These are phyloP conservation scores for Trichocladium uniseriatum DNA, from an alignment of 495 filamentous ascomycete genomes.

Conservation along the genomic window DNA sequence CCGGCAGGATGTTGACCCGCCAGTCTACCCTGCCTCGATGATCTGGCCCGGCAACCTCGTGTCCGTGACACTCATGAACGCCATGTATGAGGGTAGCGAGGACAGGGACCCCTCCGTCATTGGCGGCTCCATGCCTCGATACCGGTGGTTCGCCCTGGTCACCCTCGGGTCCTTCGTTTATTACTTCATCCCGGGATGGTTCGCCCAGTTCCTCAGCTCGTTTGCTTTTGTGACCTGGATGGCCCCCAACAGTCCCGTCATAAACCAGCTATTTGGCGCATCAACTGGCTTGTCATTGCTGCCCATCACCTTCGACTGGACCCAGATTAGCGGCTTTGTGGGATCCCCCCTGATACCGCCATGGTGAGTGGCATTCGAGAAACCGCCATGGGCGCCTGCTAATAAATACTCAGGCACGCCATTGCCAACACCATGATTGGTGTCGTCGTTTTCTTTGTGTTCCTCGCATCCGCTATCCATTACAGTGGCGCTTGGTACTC, in stretches of 20 bases:
- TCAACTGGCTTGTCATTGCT: slow-evolving; percentile 51
- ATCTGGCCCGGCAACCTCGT: slow-evolving; percentile 65
- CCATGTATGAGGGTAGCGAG: slow-evolving; percentile 55
- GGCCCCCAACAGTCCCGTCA: slow-evolving; percentile 49
- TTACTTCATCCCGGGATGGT: slow-evolving; percentile 52
- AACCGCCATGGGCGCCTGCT: not conserved
- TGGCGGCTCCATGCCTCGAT: slow-evolving; percentile 49
- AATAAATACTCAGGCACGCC: slow-evolving; percentile 31
- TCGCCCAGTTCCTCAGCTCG: slow-evolving; percentile 49
- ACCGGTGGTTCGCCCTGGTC: slow-evolving; percentile 48
- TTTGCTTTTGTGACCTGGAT: slow-evolving; percentile 57
- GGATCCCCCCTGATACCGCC: slow-evolving; percentile 50
- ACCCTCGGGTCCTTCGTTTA: slow-evolving; percentile 44
- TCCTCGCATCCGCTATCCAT: slow-evolving; percentile 42
- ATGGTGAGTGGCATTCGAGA: slow-evolving; percentile 31
- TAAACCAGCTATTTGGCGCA: slow-evolving; percentile 63
- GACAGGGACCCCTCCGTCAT: slow-evolving; percentile 38
- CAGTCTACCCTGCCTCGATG: slow-evolving; percentile 58
- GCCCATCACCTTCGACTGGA: slow-evolving; percentile 60
- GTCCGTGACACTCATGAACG: slow-evolving; percentile 56
- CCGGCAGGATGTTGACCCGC: not conserved
- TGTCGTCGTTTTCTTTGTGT: slow-evolving; percentile 46
- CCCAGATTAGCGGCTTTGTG: slow-evolving; percentile 49
- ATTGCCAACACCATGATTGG: slow-evolving; percentile 55
- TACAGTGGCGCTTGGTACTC: slow-evolving; percentile 61